Conservation (phyloP, 257 asterid species). For the Pogostemon cablin region DNA sequence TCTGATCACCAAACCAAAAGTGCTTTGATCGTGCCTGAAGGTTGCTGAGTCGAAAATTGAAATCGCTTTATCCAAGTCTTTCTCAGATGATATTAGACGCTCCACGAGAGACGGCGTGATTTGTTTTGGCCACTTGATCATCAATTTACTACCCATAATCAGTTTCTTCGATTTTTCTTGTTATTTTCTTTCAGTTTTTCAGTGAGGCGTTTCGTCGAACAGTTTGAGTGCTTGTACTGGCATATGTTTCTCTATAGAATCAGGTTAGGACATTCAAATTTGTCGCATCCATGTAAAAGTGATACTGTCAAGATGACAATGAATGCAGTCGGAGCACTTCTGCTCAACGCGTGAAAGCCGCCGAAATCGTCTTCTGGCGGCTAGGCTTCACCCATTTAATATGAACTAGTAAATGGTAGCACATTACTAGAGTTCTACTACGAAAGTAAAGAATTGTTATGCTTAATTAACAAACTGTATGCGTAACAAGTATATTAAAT, state of each 20-base stretch:
- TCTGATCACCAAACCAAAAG: constrained; percentile 61
- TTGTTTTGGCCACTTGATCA: constrained; percentile 79
- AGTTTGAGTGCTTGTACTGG: constrained; percentile 24
- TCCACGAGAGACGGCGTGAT: constrained; percentile 69
- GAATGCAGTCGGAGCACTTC: too few species aligned
- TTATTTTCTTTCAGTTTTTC: constrained; percentile 17
- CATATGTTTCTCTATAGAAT: not conserved
- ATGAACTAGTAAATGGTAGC: too few species aligned
- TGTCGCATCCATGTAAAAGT: too few species aligned
- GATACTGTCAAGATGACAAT: too few species aligned
- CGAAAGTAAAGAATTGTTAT: too few species aligned
- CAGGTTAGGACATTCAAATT: not conserved
- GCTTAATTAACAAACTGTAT: too few species aligned
- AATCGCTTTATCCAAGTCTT: constrained; percentile 71
- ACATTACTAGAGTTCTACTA: too few species aligned
- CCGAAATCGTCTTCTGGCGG: too few species aligned
- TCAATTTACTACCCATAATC: constrained; percentile 50
- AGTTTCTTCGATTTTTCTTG: not conserved
- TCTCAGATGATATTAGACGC: constrained; percentile 70
- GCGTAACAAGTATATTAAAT: too few species aligned
- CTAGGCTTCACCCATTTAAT: too few species aligned
- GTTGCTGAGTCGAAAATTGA: constrained; percentile 88
- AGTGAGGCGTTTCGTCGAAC: constrained; percentile 49
- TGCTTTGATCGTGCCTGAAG: constrained; percentile 62
- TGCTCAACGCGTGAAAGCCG: too few species aligned